These are phyloP conservation scores for Candolleomyces eurysporus DNA, from an alignment of 768 basidiomycete species.

Conservation along the genomic window DNA sequence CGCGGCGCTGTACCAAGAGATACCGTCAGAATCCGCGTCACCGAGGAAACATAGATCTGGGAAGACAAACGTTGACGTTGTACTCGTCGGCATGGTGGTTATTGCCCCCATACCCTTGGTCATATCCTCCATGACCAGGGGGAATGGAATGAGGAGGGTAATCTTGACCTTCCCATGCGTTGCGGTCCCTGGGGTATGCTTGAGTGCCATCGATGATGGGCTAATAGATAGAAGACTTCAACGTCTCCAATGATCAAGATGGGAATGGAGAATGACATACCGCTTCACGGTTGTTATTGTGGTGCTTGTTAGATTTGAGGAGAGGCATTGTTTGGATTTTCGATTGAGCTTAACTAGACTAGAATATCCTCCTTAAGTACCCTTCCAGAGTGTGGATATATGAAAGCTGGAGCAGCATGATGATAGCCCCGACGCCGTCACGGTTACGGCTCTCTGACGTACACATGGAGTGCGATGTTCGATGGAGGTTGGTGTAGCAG, in stretches of 20 bases:
- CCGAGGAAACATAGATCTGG: not conserved
- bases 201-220: not conserved
- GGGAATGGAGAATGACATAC: slow-evolving; percentile 8
- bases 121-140: not conserved
- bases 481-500: too few relatives aligned
- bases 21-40: not conserved
- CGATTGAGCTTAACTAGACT: not conserved
- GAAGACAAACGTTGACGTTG: not conserved
- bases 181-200: not conserved
- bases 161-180: not conserved
- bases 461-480: too few relatives aligned
- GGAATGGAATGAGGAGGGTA: not conserved
- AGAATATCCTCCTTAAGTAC: not conserved
- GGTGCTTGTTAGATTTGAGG: not conserved
- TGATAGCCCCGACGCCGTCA: too few relatives aligned
- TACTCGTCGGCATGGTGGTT: not conserved
- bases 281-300: slow-evolving; percentile 18
- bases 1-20: not conserved
- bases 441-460: too few relatives aligned
- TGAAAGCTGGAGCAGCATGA: too few relatives aligned
- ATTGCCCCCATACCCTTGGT: not conserved
- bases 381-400: not conserved
- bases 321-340: not conserved
- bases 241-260: not conserved
- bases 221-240: not conserved